These are phyloP conservation scores for Didymellaceae sp. DNA, from an alignment of 2,329 filamentous ascomycete genomes.

Conservation along the genomic window DNA sequence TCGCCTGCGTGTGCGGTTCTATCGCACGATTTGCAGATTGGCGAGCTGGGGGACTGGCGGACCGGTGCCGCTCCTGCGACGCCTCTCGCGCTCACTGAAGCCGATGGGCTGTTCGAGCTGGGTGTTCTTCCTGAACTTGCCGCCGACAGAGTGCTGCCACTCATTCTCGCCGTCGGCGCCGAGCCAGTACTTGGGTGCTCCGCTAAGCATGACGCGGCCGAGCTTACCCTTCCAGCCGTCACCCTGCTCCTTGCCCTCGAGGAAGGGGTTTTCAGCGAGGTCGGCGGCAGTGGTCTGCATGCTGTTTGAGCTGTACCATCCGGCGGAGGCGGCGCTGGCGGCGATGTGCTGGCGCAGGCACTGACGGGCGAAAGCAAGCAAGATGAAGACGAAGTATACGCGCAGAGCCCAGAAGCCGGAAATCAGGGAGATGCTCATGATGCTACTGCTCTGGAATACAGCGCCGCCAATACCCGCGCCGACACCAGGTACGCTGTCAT, in stretches of 20 bases:
- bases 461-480: slow-evolving; percentile 64
- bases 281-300: slow-evolving; percentile 52
- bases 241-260: slow-evolving; percentile 71
- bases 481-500: slow-evolving; percentile 42
- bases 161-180: slow-evolving; percentile 69
- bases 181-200: slow-evolving; percentile 82
- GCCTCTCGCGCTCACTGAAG: slow-evolving; percentile 63
- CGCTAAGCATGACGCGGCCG: slow-evolving; percentile 77
- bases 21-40: slow-evolving; percentile 31
- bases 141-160: slow-evolving; percentile 70
- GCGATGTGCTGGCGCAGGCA: slow-evolving; percentile 74
- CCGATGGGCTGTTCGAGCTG: slow-evolving; percentile 51
- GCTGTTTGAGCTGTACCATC: slow-evolving; percentile 48
- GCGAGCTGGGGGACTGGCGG: slow-evolving; percentile 53
- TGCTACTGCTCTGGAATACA: slow-evolving; percentile 69
- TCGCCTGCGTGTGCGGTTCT: slow-evolving; percentile 12
- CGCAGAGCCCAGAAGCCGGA: slow-evolving; percentile 75
- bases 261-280: slow-evolving; percentile 72
- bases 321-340: slow-evolving; percentile 50
- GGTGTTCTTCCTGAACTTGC: slow-evolving; percentile 63
- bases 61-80: slow-evolving; percentile 67
- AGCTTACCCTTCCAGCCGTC: slow-evolving; percentile 79
- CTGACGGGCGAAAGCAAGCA: slow-evolving; percentile 81
- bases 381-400: slow-evolving; percentile 82
- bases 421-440: slow-evolving; percentile 81